Evolutionary conservation across 2,329 filamentous ascomycete genomes (phyloP), one percentile per base, ranked within the genome.

Genomic region (Stagonosporopsis vannaccii): DNA sequence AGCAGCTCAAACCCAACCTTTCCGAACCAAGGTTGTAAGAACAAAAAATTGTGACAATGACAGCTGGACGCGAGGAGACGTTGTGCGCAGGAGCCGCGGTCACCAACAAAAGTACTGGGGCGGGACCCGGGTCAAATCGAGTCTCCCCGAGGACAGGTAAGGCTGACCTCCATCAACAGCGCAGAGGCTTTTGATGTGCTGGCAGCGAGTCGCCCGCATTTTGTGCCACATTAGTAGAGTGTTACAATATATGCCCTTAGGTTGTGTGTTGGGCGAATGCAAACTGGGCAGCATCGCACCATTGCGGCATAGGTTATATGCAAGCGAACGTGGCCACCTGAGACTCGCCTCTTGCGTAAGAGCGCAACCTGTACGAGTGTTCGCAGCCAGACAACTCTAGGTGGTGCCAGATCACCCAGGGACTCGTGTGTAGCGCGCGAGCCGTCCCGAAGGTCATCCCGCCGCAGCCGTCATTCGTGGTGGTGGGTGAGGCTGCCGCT

Each of bases 141-240:
- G 54, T 48, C 49, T 52, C 62, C 56, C 52, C 42, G 25, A 50
- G 48, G 26, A 17, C 47, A 19, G 6, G 50, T 63, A 63, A 68
- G 65, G 70, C 70, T 68, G 63, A 56, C 67, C 56, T 66, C 64
- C 52, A 68, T 60, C 59, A 57, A 55, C 58, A 64, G 59, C 62
- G 59, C 62, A 64, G 66, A 70, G 71, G 66, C 68, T 68, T 65
- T 66, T 74, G 74, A 76, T 77, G 74, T 75, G 74, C 64, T 77
- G 74, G 73, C 74, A 77, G 62, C 66, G 61, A 66, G 44, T 66
- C 56, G 61, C 69, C 71, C 73, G 74, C 73, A 72, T 67, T 71
- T 63, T 61, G 67, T 58, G 66, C 69, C 66, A 68, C 66, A 72
- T 75, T 75, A 71, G 73, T 71, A 71, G 70, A 70, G 56, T 62